Evolutionary conservation across 2,329 filamentous ascomycete species (phyloP).

Genomic region (Bipolaris cookei): DNA sequence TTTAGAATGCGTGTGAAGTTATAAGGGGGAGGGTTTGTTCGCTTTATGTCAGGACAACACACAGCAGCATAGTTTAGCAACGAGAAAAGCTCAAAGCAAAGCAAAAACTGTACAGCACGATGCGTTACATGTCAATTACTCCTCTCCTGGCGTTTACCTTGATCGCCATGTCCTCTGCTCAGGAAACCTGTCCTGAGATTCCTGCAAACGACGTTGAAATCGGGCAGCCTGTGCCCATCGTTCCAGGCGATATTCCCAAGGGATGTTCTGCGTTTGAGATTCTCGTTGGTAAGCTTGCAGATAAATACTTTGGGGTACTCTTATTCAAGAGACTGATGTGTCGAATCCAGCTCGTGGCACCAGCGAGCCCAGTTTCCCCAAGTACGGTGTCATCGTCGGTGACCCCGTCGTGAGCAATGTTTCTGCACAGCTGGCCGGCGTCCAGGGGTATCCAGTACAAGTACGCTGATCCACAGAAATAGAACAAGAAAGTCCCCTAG

Average conservation of each 20-base stretch:
- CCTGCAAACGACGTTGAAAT: constrained; percentile 3
- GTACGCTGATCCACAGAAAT: background rate
- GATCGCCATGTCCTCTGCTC: background rate
- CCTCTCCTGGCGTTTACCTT: background rate
- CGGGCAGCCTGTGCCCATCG: constrained; percentile 7
- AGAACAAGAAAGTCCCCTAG: background rate
- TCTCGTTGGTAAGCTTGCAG: constrained; percentile 3
- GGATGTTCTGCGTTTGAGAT: constrained; percentile 10
- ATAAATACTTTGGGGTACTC: background rate
- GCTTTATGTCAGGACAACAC: no score
- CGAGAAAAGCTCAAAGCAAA: background rate
- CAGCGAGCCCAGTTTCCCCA: constrained; percentile 12
- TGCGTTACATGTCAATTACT: background rate
- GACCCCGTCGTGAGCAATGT: constrained; percentile 12
- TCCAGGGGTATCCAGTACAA: constrained; percentile 12
- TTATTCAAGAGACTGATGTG: background rate
- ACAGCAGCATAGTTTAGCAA: background rate
- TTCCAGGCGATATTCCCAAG: constrained; percentile 6
- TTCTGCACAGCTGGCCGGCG: constrained; percentile 5
- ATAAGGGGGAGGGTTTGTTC: background rate
- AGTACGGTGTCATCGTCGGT: constrained; percentile 7
- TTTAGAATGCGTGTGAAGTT: background rate
- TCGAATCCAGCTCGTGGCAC: constrained; percentile 2
- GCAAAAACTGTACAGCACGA: background rate
- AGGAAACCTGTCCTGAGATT: constrained; percentile 1